phyloP scores from a whole-genome alignment of 2,329 filamentous ascomycete species.

The Xylaria arbuscula region DNA sequence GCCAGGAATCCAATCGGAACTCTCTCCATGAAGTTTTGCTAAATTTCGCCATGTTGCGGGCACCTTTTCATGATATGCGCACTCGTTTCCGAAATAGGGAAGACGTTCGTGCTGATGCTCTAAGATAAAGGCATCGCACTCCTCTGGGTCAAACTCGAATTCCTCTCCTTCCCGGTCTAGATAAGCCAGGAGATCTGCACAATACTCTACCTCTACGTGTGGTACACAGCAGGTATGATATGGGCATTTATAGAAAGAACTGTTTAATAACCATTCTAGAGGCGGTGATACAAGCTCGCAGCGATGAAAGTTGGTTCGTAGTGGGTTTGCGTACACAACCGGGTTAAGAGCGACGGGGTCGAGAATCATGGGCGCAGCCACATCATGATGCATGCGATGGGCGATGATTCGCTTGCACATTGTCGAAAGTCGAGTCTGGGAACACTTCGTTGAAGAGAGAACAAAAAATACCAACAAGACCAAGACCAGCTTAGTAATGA shows the following conservation, averaged over 20 bases:
- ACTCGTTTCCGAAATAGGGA: conserved; percentile 37
- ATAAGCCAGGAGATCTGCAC: conserved; percentile 11
- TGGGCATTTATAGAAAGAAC: conserved; percentile 21
- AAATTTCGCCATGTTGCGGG: conserved; percentile 40
- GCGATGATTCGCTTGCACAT: conserved; percentile 44
- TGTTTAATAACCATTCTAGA: conserved; percentile 8
- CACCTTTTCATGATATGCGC: neutral
- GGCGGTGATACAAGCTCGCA: conserved; percentile 41
- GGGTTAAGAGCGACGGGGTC: conserved; percentile 1
- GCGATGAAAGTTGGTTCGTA: conserved; percentile 38
- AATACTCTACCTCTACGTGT: conserved; percentile 15
- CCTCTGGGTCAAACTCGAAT: conserved; percentile 34
- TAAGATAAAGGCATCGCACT: conserved; percentile 37
- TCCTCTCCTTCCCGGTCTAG: conserved; percentile 1
- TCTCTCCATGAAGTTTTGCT: neutral
- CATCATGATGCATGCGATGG: conserved; percentile 49
- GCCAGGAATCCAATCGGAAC: neutral
- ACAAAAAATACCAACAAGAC: neutral
- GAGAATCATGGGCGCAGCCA: conserved; percentile 42
- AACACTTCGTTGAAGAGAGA: neutral
- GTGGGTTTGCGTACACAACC: conserved; percentile 39
- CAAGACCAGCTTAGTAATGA: conserved; percentile 19
- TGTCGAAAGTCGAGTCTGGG: neutral
- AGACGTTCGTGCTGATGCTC: conserved; percentile 42
- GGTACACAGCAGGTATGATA: conserved; percentile 46